phyloP scores from a whole-genome alignment of 495 filamentous ascomycete genomes.

The Hypomontagnella monticulosa region DNA sequence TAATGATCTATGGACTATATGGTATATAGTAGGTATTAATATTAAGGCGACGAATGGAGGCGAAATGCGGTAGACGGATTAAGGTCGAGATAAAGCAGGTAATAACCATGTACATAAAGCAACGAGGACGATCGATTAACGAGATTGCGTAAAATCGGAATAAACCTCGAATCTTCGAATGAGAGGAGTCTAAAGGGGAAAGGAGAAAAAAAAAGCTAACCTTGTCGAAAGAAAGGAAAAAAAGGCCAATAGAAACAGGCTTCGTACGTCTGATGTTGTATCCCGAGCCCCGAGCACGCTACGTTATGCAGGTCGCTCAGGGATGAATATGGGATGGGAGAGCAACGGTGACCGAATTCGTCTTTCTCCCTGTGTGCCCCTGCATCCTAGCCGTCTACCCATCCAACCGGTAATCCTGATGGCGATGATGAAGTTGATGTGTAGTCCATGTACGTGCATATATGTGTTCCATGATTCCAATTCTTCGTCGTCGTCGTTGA shows the following conservation, averaged over 20 bases:
- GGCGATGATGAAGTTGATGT: neutral
- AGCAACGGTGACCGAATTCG: neutral
- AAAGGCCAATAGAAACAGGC: neutral
- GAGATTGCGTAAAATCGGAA: too few species aligned
- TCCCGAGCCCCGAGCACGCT: constrained; percentile 33
- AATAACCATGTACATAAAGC: too few species aligned
- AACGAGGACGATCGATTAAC: too few species aligned
- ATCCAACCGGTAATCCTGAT: constrained; percentile 1
- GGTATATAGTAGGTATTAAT: too few species aligned
- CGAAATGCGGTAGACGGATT: too few species aligned
- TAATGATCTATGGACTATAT: too few species aligned
- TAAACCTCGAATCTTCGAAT: too few species aligned
- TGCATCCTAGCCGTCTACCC: constrained; percentile 1
- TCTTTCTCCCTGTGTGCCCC: constrained; percentile 4
- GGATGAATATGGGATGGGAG: neutral
- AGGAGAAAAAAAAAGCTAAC: neutral
- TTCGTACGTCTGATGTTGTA: constrained; percentile 21
- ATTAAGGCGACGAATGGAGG: too few species aligned
- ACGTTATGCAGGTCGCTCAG: constrained; percentile 10
- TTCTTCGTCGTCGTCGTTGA: neutral
- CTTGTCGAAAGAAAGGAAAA: neutral
- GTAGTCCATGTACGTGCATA: constrained; percentile 1
- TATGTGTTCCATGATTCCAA: neutral
- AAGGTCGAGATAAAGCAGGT: too few species aligned
- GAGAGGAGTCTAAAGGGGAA: too few species aligned